phyloP scores from a whole-genome alignment of 2,329 filamentous ascomycete species.

The Penicillium rolfsii region DNA sequence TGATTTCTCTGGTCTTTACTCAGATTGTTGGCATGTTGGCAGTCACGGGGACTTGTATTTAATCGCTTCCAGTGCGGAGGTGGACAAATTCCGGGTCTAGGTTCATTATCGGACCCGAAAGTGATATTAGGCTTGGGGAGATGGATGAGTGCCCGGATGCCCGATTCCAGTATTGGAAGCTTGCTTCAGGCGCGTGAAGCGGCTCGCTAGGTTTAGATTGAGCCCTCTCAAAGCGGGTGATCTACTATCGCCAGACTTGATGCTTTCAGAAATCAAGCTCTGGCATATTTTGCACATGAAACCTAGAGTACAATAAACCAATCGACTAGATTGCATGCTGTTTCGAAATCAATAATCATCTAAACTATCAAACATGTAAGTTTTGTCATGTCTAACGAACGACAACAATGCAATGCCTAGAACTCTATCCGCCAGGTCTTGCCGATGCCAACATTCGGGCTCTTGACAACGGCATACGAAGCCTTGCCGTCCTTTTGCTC shows the following conservation, averaged over 20 bases:
- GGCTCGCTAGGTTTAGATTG: background rate
- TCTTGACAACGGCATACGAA: conserved; percentile 65
- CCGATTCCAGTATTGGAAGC: background rate
- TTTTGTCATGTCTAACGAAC: conserved; percentile 4
- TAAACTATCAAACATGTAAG: conserved; percentile 17
- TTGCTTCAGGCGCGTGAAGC: background rate
- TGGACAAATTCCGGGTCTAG: background rate
- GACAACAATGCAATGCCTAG: conserved; percentile 20
- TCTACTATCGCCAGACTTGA: background rate
- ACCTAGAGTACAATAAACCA: background rate
- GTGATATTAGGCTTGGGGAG: background rate
- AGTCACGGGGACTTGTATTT: conserved; percentile 2
- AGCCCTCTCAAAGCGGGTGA: background rate
- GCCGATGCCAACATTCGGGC: conserved; percentile 64
- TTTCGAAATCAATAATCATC: background rate
- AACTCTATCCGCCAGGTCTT: conserved; percentile 68
- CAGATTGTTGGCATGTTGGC: conserved; percentile 3
- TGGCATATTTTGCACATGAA: background rate
- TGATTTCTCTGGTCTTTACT: too few relatives aligned
- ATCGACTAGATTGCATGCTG: conserved; percentile 7
- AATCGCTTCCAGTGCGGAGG: background rate
- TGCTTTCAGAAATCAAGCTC: background rate
- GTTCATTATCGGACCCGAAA: background rate
- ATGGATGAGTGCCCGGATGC: background rate
- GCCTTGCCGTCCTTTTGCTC: conserved; percentile 58